Evolutionary conservation across 2,329 filamentous ascomycete genomes (phyloP).

Genomic region (Fusarium verrucosum): DNA sequence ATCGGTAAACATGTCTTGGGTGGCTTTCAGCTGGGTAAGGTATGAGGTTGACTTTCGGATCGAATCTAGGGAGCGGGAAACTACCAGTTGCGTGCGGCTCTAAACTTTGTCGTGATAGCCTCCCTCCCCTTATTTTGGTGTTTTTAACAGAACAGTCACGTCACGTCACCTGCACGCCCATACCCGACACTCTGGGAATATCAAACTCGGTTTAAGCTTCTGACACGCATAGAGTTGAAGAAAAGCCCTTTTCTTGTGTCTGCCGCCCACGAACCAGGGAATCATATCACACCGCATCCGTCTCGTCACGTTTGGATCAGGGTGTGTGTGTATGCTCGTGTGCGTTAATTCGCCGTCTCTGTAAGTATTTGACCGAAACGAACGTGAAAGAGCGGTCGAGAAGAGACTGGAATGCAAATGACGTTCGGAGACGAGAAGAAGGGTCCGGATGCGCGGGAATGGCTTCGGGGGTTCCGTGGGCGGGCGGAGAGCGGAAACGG

Average conservation of each 20-base stretch:
- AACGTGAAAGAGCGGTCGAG: slow-evolving; percentile 15
- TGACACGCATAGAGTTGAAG: not conserved
- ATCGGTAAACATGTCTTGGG: not conserved
- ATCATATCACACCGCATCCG: not conserved
- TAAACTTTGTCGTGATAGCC: slow-evolving; percentile 2
- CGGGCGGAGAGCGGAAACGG: slow-evolving; percentile 15
- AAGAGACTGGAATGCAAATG: slow-evolving; percentile 30
- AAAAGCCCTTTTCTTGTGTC: not conserved
- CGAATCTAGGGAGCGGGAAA: not conserved
- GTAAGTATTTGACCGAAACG: slow-evolving; percentile 12
- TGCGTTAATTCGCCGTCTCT: not conserved
- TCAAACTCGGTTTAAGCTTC: not conserved
- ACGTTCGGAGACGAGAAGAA: slow-evolving; percentile 3
- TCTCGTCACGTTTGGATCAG: not conserved
- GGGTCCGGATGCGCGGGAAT: slow-evolving; percentile 4
- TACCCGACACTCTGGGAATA: not conserved
- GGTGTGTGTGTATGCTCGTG: too few species aligned
- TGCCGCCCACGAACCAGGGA: not conserved
- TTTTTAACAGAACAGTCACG: not conserved
- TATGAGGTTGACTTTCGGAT: not conserved
- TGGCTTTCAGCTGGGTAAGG: slow-evolving; percentile 5
- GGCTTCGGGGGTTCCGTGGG: slow-evolving; percentile 25
- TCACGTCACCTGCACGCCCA: not conserved
- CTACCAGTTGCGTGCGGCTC: not conserved
- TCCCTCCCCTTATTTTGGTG: slow-evolving; percentile 14